Conservation (phyloP, 2,329 filamentous ascomycete genomes). For the Paraconiothyrium sp. region DNA sequence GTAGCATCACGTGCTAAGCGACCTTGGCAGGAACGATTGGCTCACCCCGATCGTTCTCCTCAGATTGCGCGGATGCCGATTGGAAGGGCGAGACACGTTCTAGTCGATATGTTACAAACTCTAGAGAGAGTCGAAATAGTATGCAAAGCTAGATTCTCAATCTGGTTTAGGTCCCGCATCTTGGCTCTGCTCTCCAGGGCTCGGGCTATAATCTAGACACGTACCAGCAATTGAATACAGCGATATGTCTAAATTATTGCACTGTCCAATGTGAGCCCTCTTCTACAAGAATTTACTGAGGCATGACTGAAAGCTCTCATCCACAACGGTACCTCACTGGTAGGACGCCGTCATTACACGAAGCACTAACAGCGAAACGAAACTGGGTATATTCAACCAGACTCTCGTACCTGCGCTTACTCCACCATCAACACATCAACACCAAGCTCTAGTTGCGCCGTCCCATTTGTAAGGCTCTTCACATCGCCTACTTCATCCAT, state of each 20-base stretch:
- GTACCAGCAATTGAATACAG: too few species aligned
- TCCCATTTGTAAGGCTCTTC: conserved; percentile 38
- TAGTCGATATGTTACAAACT: too few species aligned
- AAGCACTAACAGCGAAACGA: background rate
- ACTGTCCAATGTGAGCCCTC: too few species aligned
- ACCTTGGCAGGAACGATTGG: conserved; percentile 16
- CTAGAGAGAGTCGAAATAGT: too few species aligned
- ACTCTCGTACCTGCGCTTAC: conserved; percentile 17
- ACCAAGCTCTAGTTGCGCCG: conserved; percentile 29
- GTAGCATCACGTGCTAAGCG: conserved; percentile 19
- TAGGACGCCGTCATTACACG: background rate
- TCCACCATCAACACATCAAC: conserved; percentile 47
- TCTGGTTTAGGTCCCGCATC: too few species aligned
- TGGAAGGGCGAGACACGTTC: background rate
- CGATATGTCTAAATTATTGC: too few species aligned
- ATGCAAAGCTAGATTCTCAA: too few species aligned
- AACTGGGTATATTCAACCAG: conserved; percentile 11
- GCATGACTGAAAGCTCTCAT: too few species aligned
- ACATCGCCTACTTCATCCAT: conserved; percentile 76
- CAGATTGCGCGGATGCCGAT: background rate
- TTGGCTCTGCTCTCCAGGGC: too few species aligned
- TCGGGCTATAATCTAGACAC: too few species aligned
- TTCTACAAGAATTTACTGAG: too few species aligned
- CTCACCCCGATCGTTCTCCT: background rate
- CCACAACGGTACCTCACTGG: too few species aligned